phyloP scores from a whole-genome alignment of 2,329 filamentous ascomycete species.

The Fusarium clavum region DNA sequence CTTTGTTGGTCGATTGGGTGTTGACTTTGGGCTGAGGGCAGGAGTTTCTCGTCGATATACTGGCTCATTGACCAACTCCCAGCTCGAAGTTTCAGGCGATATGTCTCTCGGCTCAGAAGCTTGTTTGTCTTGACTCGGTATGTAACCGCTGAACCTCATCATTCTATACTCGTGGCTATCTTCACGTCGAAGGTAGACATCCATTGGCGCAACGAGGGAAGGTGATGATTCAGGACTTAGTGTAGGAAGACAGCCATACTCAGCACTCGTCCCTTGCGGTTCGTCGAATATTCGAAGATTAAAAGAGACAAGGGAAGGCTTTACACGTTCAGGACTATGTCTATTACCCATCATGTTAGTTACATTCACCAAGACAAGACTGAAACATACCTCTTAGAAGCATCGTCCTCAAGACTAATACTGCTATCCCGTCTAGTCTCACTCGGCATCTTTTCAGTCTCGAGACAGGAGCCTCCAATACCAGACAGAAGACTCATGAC shows the following conservation, averaged over 20 bases:
- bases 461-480: slow-evolving; percentile 34
- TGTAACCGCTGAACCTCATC: background rate
- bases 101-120: background rate
- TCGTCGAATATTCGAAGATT: slow-evolving; percentile 1
- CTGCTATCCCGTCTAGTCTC: slow-evolving; percentile 33
- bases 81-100: slow-evolving; percentile 5
- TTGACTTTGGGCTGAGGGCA: background rate
- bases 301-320: background rate
- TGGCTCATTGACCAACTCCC: slow-evolving; percentile 5
- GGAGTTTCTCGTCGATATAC: background rate
- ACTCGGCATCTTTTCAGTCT: background rate
- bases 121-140: background rate
- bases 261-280: background rate
- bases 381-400: slow-evolving; percentile 11
- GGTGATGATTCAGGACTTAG: slow-evolving; percentile 10
- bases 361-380: background rate
- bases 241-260: slow-evolving; percentile 15
- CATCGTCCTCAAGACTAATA: slow-evolving; percentile 39
- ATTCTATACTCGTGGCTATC: slow-evolving; percentile 28
- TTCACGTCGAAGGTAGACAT: slow-evolving; percentile 28
- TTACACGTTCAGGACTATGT: background rate
- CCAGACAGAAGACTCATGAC: slow-evolving; percentile 37
- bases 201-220: slow-evolving; percentile 18
- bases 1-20: rapidly evolving
- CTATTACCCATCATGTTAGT: slow-evolving; percentile 19